These are phyloP conservation scores for Taphrina pruni DNA, from an alignment of 1,139 yeast genomes.

Conservation along the genomic window DNA sequence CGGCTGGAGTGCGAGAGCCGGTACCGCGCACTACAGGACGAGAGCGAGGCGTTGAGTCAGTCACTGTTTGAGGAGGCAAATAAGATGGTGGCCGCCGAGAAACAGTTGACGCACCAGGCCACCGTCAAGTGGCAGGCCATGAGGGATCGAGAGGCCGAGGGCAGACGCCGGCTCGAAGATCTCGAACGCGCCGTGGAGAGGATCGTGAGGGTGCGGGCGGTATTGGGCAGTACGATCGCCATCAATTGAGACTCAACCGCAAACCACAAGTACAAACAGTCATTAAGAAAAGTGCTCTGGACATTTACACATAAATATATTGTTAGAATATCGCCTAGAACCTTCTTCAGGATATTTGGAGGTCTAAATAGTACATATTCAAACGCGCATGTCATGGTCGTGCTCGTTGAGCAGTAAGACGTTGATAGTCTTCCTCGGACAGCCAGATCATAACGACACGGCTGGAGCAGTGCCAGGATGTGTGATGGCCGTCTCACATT, in stretches of 20 bases:
- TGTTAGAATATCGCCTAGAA: no score
- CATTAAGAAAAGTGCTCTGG: no score
- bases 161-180: conserved; percentile 25
- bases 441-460: no score
- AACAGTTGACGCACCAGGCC: conserved; percentile 12
- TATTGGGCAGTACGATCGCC: conserved; percentile 18
- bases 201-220: conserved; percentile 21
- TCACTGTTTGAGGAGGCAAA: conserved; percentile 74
- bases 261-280: no score
- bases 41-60: conserved; percentile 71
- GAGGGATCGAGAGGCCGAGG: conserved; percentile 30
- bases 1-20: conserved; percentile 59
- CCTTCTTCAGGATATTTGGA: no score
- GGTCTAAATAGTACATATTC: no score
- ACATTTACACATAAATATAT: no score
- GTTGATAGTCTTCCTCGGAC: no score
- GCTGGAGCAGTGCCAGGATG: no score
- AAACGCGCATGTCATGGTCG: no score
- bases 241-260: background rate
- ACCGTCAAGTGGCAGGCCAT: conserved; percentile 20
- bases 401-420: no score
- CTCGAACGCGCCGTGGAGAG: conserved; percentile 31
- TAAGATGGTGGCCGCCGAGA: conserved; percentile 60
- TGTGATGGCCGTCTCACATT: no score
- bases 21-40: conserved; percentile 61